phyloP scores from a whole-genome alignment of 352 stramenopile genomes.

The Phytophthora chlamydospora region DNA sequence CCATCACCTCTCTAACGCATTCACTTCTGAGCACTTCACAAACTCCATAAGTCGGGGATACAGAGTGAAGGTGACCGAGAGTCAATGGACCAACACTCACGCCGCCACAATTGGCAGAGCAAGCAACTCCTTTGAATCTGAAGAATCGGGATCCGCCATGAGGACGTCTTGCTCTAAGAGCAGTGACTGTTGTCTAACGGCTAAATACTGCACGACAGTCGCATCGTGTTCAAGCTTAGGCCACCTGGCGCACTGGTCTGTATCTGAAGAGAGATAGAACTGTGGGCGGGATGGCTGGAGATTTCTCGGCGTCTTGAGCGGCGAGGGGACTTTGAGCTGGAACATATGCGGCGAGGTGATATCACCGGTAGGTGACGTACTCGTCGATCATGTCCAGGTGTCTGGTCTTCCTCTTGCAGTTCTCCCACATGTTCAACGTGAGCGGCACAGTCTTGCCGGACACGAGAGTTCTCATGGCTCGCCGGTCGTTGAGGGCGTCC shows the following conservation, averaged over 20 bases:
- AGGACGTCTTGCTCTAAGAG: too few species aligned
- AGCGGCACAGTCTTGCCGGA: constrained; percentile 53
- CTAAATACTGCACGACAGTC: constrained; percentile 13
- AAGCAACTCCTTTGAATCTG: background rate
- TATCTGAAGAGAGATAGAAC: background rate
- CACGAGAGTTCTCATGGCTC: constrained; percentile 42
- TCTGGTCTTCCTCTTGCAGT: constrained; percentile 45
- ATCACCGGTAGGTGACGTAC: constrained; percentile 41
- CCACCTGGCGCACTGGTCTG: constrained; percentile 11
- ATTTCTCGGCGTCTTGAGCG: constrained; percentile 18
- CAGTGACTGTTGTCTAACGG: background rate
- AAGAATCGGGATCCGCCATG: constrained; percentile 4
- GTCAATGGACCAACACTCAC: background rate
- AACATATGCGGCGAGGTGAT: background rate
- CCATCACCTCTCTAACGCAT: too few species aligned
- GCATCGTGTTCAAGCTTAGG: constrained; percentile 29
- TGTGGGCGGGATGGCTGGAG: constrained; percentile 10
- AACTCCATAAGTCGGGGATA: too few species aligned
- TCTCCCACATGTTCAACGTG: constrained; percentile 53
- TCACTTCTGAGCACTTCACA: too few species aligned
- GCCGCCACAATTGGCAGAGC: background rate
- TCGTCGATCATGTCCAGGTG: constrained; percentile 56
- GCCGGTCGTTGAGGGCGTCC: constrained; percentile 30
- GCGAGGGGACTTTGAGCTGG: constrained; percentile 13
- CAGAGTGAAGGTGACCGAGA: too few species aligned